Evolutionary conservation across 2,329 filamentous ascomycete species (phyloP).

Genomic region (Cadophora malorum): DNA sequence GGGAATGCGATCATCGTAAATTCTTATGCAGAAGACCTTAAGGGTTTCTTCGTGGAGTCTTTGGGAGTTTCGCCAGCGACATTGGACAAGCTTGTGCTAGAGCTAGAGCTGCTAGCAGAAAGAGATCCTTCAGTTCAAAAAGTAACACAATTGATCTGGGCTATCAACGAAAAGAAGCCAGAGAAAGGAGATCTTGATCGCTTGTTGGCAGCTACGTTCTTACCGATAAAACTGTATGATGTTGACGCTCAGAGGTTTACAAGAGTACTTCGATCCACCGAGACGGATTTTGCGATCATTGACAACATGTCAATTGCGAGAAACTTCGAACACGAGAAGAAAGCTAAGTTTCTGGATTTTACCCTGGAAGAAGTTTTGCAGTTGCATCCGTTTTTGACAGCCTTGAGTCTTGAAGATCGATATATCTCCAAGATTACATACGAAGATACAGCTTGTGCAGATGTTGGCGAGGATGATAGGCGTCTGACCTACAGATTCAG

Average conservation of each 20-base stretch:
- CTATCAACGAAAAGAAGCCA: constrained; percentile 31
- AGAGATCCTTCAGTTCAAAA: constrained; percentile 17
- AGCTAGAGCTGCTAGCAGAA: constrained; percentile 20
- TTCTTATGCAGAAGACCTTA: constrained; percentile 22
- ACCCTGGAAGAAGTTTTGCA: not conserved
- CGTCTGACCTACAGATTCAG: constrained; percentile 26
- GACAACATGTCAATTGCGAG: too few relatives aligned
- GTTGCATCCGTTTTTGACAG: not conserved
- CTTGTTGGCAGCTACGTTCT: too few relatives aligned
- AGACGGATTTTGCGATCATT: too few relatives aligned
- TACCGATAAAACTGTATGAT: too few relatives aligned
- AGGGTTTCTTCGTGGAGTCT: constrained; percentile 25
- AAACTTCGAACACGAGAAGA: too few relatives aligned
- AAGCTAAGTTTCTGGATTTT: not conserved
- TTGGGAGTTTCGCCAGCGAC: constrained; percentile 32
- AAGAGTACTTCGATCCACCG: too few relatives aligned
- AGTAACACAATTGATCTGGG: constrained; percentile 23
- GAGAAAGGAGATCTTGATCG: constrained; percentile 22
- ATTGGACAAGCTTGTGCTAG: constrained; percentile 29
- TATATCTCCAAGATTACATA: not conserved
- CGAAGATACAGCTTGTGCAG: constrained; percentile 25
- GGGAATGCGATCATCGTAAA: constrained; percentile 26
- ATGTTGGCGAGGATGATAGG: constrained; percentile 18
- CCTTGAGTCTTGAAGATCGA: not conserved
- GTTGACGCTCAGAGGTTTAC: too few relatives aligned